These are phyloP conservation scores for Arxiozyma heterogenica DNA, from an alignment of 1,139 yeast species.

Conservation along the genomic window DNA sequence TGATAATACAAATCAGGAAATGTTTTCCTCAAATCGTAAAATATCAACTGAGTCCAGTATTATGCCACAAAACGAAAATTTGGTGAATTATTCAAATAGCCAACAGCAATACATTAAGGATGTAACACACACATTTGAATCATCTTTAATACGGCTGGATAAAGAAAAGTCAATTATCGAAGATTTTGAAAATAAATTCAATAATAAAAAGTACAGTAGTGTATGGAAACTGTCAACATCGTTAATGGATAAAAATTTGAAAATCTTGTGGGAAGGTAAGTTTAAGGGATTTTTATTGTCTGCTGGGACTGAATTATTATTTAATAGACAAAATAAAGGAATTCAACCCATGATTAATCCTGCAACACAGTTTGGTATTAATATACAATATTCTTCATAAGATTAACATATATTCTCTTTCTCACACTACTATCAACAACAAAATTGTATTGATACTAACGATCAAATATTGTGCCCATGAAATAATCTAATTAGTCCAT, in stretches of 20 bases:
- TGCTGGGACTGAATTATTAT: conserved; percentile 49
- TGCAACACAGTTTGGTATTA: conserved; percentile 24
- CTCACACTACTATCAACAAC: not conserved
- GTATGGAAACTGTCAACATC: conserved; percentile 73
- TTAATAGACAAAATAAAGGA: not conserved
- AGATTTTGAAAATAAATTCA: conserved; percentile 45
- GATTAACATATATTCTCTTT: not conserved
- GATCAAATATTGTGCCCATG: not conserved
- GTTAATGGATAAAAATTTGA: conserved; percentile 50
- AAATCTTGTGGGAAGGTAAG: conserved; percentile 81
- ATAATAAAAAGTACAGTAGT: conserved; percentile 51
- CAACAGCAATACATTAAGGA: conserved; percentile 22
- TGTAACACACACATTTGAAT: conserved; percentile 26
- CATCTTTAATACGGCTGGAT: conserved; percentile 26
- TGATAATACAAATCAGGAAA: not conserved
- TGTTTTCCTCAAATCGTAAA: not conserved
- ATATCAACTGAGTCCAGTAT: not conserved
- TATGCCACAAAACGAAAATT: not conserved
- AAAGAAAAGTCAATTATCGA: conserved; percentile 40
- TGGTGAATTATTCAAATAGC: not conserved
- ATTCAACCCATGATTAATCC: not conserved
- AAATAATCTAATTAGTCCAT: not conserved
- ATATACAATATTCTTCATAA: conserved; percentile 21
- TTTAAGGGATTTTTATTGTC: conserved; percentile 71
- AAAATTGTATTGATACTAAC: not conserved